phyloP scores from a whole-genome alignment of 2,329 filamentous ascomycete genomes.

The Pseudomassariella vexata region DNA sequence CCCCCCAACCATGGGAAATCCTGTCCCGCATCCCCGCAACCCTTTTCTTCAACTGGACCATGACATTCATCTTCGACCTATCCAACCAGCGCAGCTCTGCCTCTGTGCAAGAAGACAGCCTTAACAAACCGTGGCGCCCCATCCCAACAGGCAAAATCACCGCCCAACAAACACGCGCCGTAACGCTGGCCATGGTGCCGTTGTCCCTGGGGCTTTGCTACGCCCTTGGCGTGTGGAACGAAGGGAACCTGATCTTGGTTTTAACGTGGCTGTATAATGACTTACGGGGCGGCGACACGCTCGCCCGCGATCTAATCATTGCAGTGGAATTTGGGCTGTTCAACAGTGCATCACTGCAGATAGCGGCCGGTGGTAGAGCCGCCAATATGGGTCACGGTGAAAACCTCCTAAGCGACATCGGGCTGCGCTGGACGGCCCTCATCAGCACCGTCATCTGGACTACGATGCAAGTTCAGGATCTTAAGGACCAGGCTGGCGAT shows the following conservation, averaged over 20 bases:
- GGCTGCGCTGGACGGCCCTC: neutral
- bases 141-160: conserved; percentile 12
- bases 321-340: neutral
- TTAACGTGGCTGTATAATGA: conserved; percentile 1
- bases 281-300: neutral
- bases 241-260: neutral
- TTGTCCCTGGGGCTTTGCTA: neutral
- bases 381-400: too few relatives aligned
- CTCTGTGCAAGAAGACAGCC: conserved; percentile 21
- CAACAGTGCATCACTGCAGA: neutral
- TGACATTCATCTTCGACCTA: conserved; percentile 22
- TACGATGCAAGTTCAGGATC: conserved; percentile 4
- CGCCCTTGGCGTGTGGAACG: neutral
- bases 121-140: conserved; percentile 26
- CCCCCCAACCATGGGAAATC: neutral
- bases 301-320: neutral
- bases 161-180: neutral
- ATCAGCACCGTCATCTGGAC: neutral
- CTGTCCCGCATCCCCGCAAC: conserved; percentile 1
- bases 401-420: neutral
- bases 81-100: conserved; percentile 21
- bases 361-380: neutral
- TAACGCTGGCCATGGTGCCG: neutral
- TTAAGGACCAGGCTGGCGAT: conserved; percentile 2
- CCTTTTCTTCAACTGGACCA: conserved; percentile 18